A percentile compares a stretch with the other conserved stretches of the same genome.
These are phyloP conservation scores for Alternaria sp. DNA, from an alignment of 2,329 filamentous ascomycete genomes.

Conservation along the genomic window DNA sequence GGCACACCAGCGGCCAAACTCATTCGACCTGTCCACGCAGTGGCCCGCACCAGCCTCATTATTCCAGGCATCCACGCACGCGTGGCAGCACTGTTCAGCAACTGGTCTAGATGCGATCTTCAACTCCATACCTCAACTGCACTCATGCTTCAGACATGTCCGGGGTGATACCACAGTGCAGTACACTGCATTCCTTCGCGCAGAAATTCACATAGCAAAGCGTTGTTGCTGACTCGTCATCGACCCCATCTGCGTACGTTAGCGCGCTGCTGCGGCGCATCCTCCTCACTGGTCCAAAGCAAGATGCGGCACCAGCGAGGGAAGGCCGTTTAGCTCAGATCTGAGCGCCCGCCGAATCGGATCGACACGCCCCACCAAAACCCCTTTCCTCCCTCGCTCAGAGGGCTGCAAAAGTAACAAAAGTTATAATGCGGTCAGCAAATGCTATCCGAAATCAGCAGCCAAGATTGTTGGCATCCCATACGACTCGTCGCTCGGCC, in stretches of 20 bases:
- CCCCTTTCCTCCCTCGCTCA: slow-evolving; percentile 27
- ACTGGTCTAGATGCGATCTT: slow-evolving; percentile 3
- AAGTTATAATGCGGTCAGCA: slow-evolving; percentile 17
- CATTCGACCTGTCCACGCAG: slow-evolving; percentile 20
- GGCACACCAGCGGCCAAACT: slow-evolving; percentile 33
- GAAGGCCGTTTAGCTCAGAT: slow-evolving; percentile 45
- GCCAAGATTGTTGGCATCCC: slow-evolving; percentile 6
- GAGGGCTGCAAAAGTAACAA: slow-evolving; percentile 28
- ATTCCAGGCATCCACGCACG: slow-evolving; percentile 8
- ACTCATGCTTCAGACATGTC: slow-evolving; percentile 13
- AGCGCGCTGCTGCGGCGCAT: slow-evolving; percentile 20
- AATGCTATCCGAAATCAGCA: slow-evolving; percentile 8
- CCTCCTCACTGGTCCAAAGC: slow-evolving; percentile 23
- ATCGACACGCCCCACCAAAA: slow-evolving; percentile 43
- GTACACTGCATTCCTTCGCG: not conserved
- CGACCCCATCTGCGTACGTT: slow-evolving; percentile 16
- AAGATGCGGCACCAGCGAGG: slow-evolving; percentile 42
- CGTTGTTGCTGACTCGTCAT: slow-evolving; percentile 26
- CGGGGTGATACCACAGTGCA: slow-evolving; percentile 9
- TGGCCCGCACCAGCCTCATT: slow-evolving; percentile 28
- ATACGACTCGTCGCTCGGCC: slow-evolving; percentile 3
- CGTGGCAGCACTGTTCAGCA: slow-evolving; percentile 7
- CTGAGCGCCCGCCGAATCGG: slow-evolving; percentile 45
- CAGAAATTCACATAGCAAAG: slow-evolving; percentile 6
- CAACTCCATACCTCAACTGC: slow-evolving; percentile 2